Conservation (phyloP, 148 eudicot species). For the Fagopyrum esculentum region DNA sequence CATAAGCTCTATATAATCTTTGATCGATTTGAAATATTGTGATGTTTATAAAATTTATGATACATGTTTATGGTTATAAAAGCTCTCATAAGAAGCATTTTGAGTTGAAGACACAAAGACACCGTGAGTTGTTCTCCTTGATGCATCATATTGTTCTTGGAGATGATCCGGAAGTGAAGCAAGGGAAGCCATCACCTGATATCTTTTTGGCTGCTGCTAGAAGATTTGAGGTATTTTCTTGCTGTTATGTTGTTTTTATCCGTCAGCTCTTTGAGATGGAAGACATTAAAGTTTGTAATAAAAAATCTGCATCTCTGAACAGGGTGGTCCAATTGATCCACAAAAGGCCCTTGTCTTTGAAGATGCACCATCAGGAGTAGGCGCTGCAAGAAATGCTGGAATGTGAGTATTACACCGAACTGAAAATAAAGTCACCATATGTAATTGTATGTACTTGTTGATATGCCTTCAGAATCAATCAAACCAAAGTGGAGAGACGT, state of each 20-base stretch:
- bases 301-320: conserved; percentile 20
- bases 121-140: conserved; percentile 66
- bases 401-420: conserved; percentile 50
- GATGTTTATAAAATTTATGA: neutral
- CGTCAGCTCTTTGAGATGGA: neutral
- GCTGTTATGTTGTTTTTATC: neutral
- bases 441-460: neutral
- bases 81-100: conserved; percentile 78
- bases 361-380: conserved; percentile 90
- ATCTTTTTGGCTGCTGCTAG: conserved; percentile 78
- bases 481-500: neutral
- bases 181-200: conserved; percentile 95
- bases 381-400: conserved; percentile 93
- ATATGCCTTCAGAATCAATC: neutral
- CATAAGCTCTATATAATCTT: neutral
- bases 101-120: conserved; percentile 77
- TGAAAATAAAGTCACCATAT: neutral
- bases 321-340: conserved; percentile 80
- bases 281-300: neutral
- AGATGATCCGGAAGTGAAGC: conserved; percentile 96
- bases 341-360: conserved; percentile 70
- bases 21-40: neutral
- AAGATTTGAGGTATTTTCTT: conserved; percentile 75
- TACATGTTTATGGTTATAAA: conserved; percentile 13
- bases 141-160: conserved; percentile 96